These are phyloP conservation scores for Rhizopogon roseolus DNA, from an alignment of 768 basidiomycete species.

Conservation along the genomic window DNA sequence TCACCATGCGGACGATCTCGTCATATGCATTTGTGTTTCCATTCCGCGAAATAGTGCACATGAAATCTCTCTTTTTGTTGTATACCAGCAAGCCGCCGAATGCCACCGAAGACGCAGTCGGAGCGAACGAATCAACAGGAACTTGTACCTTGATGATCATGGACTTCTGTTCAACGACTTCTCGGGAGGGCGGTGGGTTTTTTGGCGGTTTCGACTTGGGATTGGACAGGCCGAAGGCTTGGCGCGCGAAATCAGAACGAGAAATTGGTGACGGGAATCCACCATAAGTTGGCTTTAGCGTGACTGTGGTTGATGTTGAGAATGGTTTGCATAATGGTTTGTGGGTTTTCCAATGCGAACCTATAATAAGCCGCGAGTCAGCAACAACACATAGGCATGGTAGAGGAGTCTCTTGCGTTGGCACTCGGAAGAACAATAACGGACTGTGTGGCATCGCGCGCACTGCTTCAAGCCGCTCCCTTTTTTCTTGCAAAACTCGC, in stretches of 20 bases:
- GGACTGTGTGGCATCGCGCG: slow-evolving; percentile 35
- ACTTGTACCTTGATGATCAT: slow-evolving; percentile 55
- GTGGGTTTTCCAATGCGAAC: slow-evolving; percentile 42
- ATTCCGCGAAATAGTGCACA: slow-evolving; percentile 34
- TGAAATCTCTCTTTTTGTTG: slow-evolving; percentile 49
- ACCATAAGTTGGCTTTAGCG: slow-evolving; percentile 40
- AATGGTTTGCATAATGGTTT: slow-evolving; percentile 45
- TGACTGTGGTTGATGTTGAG: slow-evolving; percentile 36
- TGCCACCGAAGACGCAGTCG: slow-evolving; percentile 1
- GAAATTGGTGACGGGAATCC: slow-evolving; percentile 14
- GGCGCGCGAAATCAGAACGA: slow-evolving; percentile 26
- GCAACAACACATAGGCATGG: neutral
- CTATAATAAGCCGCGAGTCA: slow-evolving; percentile 22
- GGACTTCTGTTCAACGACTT: slow-evolving; percentile 30
- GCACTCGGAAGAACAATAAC: slow-evolving; percentile 52
- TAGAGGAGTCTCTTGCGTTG: slow-evolving; percentile 37
- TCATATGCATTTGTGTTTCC: slow-evolving; percentile 37
- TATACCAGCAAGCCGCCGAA: slow-evolving; percentile 38
- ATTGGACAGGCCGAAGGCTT: slow-evolving; percentile 22
- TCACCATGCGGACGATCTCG: slow-evolving; percentile 32
- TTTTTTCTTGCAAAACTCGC: slow-evolving; percentile 32
- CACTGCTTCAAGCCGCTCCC: slow-evolving; percentile 37
- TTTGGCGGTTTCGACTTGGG: slow-evolving; percentile 12
- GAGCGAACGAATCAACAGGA: slow-evolving; percentile 19
- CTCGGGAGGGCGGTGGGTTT: slow-evolving; percentile 11